phyloP scores from a whole-genome alignment of 495 filamentous ascomycete species.

The Aspergillus sclerotioniger region DNA sequence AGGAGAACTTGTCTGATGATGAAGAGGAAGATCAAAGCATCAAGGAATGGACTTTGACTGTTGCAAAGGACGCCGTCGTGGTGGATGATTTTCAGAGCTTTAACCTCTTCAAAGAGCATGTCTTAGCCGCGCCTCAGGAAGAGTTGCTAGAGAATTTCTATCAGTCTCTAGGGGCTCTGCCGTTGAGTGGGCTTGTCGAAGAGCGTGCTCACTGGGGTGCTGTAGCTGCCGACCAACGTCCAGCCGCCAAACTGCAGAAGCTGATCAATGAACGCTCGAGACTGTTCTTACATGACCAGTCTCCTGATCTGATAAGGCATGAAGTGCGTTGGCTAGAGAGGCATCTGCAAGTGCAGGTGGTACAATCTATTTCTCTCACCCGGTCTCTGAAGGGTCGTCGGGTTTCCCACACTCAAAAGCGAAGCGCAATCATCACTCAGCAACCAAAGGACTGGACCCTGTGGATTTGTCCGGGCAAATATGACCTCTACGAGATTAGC shows the following conservation, averaged over 20 bases:
- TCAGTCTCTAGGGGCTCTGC: slow-evolving; percentile 44
- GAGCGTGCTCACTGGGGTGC: slow-evolving; percentile 49
- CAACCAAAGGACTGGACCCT: slow-evolving; percentile 47
- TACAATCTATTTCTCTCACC: slow-evolving; percentile 69
- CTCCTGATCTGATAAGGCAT: slow-evolving; percentile 66
- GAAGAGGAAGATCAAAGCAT: slow-evolving; percentile 70
- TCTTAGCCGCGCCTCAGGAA: slow-evolving; percentile 84
- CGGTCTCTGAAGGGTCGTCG: slow-evolving; percentile 66
- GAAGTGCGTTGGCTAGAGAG: slow-evolving; percentile 88
- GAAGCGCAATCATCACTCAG: slow-evolving; percentile 63
- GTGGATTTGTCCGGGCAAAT: slow-evolving; percentile 59
- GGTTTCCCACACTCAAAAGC: slow-evolving; percentile 64
- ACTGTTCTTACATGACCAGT: slow-evolving; percentile 79
- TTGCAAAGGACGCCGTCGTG: slow-evolving; percentile 69
- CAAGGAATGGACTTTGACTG: slow-evolving; percentile 71
- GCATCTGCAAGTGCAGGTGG: slow-evolving; percentile 73
- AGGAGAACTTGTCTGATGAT: slow-evolving; percentile 39
- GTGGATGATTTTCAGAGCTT: slow-evolving; percentile 86
- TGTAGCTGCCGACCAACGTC: slow-evolving; percentile 49
- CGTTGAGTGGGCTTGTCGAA: slow-evolving; percentile 46
- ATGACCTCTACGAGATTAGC: slow-evolving; percentile 86
- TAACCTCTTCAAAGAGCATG: slow-evolving; percentile 73
- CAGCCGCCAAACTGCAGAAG: slow-evolving; percentile 62
- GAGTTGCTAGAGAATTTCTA: slow-evolving; percentile 86
- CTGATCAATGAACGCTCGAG: slow-evolving; percentile 81